Base-by-base conservation (phyloP, 2,329 filamentous ascomycete genomes). In the Tympanopsis confertula region DNA sequence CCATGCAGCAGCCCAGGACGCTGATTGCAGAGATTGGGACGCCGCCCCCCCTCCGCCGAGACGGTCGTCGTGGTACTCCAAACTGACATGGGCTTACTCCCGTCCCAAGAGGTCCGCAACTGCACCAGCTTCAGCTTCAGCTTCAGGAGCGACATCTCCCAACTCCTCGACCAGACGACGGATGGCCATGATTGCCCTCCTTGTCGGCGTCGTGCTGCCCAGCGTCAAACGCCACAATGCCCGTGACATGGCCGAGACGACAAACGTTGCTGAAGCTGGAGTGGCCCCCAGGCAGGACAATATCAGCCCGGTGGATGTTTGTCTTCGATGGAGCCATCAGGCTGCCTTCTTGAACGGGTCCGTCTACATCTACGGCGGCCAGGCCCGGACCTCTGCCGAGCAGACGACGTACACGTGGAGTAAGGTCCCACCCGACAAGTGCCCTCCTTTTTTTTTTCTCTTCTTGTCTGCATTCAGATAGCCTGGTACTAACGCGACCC, bases 311-410 rank as follows among this genome's bases (percentile, higher is more conserved):
- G 74, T 69, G 2, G 61, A 72, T 44, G 64, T 78, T 13, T 84
- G 80, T 50, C 68, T 69, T 38, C 61, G 79, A 52, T 85, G 77
- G 77, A 71, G 71, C 14, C 72, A 78, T 38, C 78, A 83, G 56
- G 74, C 66, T 42, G 75, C 83, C 3, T 53, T 82, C 24, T 66
- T 88, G 13, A 86, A 86, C 45, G 82, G 82, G 13, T 87, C 81
- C 0, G 51, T 87, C 3, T 88, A 85, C 52, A 70, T 86, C 39
- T 88, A 86, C 46, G 83, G 83, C 24, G 84, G 83, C 19, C 69
- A 81, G 45, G 69, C 74, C 13, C 81, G 68, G 36, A 71, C 65
- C 1, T 55, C 66, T 13, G 54, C 66, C 13, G 66, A 68, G 24
- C 82, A 87, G 48, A 67, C 60, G 2, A 57, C 62, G 4, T 61